These are phyloP conservation scores for Yamadazyma conglobata DNA, from an alignment of 1,139 yeast genomes.

Conservation along the genomic window DNA sequence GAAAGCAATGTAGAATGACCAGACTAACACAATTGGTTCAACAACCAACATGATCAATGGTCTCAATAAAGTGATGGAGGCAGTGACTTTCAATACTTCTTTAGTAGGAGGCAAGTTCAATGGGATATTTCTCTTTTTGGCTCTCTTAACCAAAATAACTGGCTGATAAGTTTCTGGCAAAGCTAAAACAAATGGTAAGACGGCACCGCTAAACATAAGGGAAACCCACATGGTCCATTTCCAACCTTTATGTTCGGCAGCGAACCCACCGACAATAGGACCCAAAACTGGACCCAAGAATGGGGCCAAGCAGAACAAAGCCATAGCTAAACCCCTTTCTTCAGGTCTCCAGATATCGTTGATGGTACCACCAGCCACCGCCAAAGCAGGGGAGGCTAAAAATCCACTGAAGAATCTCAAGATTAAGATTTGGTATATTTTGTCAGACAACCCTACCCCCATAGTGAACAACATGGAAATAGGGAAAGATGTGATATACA, in stretches of 20 bases:
- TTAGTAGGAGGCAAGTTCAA: slow-evolving; percentile 28
- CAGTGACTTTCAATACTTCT: slow-evolving; percentile 15
- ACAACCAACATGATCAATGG: slow-evolving; percentile 62
- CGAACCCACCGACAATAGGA: slow-evolving; percentile 79
- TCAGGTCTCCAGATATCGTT: slow-evolving; percentile 62
- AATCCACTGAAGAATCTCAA: slow-evolving; percentile 78
- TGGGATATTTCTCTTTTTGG: slow-evolving; percentile 53
- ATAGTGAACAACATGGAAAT: slow-evolving; percentile 67
- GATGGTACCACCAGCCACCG: slow-evolving; percentile 84
- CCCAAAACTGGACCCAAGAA: slow-evolving; percentile 81
- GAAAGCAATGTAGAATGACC: slow-evolving; percentile 66
- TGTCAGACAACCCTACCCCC: slow-evolving; percentile 67
- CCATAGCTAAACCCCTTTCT: slow-evolving; percentile 65
- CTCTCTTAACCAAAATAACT: slow-evolving; percentile 53
- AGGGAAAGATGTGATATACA: slow-evolving; percentile 60
- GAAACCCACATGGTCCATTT: slow-evolving; percentile 77
- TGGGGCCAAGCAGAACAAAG: slow-evolving; percentile 66
- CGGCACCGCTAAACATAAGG: slow-evolving; percentile 66
- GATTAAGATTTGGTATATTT: slow-evolving; percentile 58
- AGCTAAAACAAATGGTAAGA: slow-evolving; percentile 52
- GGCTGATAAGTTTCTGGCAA: slow-evolving; percentile 74
- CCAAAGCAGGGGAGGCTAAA: slow-evolving; percentile 78
- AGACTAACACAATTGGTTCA: slow-evolving; percentile 68
- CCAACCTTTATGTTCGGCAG: slow-evolving; percentile 67
- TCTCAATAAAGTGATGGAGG: slow-evolving; percentile 44